Evolutionary conservation across 805 yeast genomes (phyloP).

Genomic region (Candida hispaniensis): DNA sequence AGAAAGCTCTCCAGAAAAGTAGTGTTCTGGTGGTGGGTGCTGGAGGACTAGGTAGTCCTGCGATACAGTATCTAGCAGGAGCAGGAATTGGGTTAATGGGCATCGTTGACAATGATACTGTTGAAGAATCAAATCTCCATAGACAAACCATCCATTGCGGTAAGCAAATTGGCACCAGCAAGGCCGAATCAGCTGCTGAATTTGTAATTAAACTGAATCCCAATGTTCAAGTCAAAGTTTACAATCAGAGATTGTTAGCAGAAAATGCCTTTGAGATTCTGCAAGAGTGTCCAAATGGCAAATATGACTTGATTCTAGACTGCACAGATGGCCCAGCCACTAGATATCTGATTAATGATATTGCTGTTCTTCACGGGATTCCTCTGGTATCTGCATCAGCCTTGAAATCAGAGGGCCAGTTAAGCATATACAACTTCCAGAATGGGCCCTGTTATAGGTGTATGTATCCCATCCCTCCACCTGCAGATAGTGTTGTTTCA

Average conservation of each 20-base stretch:
- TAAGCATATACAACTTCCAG: conserved; percentile 60
- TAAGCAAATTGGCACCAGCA: conserved; percentile 52
- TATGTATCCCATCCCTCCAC: conserved; percentile 82
- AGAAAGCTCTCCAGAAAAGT: conserved; percentile 45
- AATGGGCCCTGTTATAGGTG: conserved; percentile 91
- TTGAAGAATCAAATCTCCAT: conserved; percentile 78
- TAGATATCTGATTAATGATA: conserved; percentile 79
- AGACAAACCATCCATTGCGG: conserved; percentile 77
- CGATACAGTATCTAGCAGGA: conserved; percentile 69
- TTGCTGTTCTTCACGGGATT: conserved; percentile 53
- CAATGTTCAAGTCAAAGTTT: conserved; percentile 43
- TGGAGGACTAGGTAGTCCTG: conserved; percentile 95
- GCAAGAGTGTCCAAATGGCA: too few relatives aligned
- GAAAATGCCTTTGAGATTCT: conserved; percentile 56
- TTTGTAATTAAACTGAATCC: conserved; percentile 54
- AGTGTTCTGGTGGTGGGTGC: conserved; percentile 80
- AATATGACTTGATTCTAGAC: conserved; percentile 77
- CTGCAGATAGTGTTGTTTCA: conserved; percentile 67
- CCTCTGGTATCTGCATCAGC: conserved; percentile 91
- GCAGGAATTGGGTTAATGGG: conserved; percentile 83
- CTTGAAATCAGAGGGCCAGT: conserved; percentile 80
- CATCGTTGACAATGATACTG: conserved; percentile 76
- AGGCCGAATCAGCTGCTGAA: conserved; percentile 67
- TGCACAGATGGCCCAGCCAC: conserved; percentile 92
- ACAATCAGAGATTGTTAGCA: conserved; percentile 41